phyloP scores from a whole-genome alignment of 2,329 filamentous ascomycete species.

The Keithomyces neogunnii region DNA sequence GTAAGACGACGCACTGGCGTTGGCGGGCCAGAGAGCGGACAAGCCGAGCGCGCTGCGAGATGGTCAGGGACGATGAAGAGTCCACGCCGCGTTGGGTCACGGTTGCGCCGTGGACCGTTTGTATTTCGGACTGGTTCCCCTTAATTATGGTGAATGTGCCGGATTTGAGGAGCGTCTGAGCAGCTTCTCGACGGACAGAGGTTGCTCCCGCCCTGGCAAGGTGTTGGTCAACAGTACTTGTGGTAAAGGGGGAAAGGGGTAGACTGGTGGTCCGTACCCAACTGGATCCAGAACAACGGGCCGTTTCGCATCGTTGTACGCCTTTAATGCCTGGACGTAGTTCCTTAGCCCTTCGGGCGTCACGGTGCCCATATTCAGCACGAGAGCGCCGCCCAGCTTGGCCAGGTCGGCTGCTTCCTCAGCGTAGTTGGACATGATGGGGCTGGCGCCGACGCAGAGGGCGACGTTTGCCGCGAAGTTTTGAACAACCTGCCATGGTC shows the following conservation, averaged over 20 bases:
- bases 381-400: constrained; percentile 64
- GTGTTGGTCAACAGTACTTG: not conserved
- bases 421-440: constrained; percentile 89
- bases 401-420: constrained; percentile 77
- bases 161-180: constrained; percentile 59
- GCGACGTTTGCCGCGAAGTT: constrained; percentile 92
- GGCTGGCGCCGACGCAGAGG: constrained; percentile 73
- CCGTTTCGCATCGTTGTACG: constrained; percentile 70
- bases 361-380: constrained; percentile 93
- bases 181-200: constrained; percentile 58
- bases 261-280: constrained; percentile 40
- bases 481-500: constrained; percentile 56
- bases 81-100: constrained; percentile 73
- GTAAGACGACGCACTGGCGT: constrained; percentile 66
- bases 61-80: constrained; percentile 52
- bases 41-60: constrained; percentile 45
- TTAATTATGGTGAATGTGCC: constrained; percentile 87
- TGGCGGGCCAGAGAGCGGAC: constrained; percentile 58
- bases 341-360: constrained; percentile 65
- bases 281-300: constrained; percentile 86
- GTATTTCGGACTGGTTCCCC: constrained; percentile 86
- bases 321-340: constrained; percentile 64
- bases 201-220: constrained; percentile 64
- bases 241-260: not conserved
- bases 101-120: constrained; percentile 54